Conservation (phyloP, 192 early-diverging fungal genomes). For the Diversispora eburnea region DNA sequence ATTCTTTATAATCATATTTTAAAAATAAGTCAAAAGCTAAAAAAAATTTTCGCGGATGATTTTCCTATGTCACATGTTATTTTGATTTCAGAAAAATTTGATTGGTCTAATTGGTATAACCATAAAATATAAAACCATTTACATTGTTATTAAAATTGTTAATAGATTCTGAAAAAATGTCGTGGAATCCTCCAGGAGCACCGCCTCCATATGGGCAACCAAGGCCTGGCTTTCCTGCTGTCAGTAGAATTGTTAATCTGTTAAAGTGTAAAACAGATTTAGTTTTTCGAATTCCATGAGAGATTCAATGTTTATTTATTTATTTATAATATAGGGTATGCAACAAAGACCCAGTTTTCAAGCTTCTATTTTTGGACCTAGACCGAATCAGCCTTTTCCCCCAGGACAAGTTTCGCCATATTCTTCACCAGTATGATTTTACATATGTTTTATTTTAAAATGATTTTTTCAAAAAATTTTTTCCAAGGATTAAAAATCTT, state of each 20-base stretch:
- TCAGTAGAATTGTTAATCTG: neutral
- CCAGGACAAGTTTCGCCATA: neutral
- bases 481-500: neutral
- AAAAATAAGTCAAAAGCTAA: too few relatives aligned
- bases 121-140: too few relatives aligned
- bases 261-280: neutral
- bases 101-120: too few relatives aligned
- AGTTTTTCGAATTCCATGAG: neutral
- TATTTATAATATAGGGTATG: neutral
- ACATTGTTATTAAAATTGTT: too few relatives aligned
- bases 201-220: conserved; percentile 2
- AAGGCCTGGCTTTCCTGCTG: neutral
- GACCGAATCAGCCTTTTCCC: conserved; percentile 1
- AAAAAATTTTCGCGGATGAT: too few relatives aligned
- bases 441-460: neutral
- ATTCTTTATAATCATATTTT: too few relatives aligned
- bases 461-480: neutral
- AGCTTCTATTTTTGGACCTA: neutral
- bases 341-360: neutral
- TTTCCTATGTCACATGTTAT: too few relatives aligned
- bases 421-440: neutral
- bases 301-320: neutral
- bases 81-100: too few relatives aligned
- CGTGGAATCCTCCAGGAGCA: conserved; percentile 4
- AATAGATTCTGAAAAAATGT: neutral